These are phyloP conservation scores for Cladobotryum protrusum DNA, from an alignment of 2,329 filamentous ascomycete species.

Conservation along the genomic window DNA sequence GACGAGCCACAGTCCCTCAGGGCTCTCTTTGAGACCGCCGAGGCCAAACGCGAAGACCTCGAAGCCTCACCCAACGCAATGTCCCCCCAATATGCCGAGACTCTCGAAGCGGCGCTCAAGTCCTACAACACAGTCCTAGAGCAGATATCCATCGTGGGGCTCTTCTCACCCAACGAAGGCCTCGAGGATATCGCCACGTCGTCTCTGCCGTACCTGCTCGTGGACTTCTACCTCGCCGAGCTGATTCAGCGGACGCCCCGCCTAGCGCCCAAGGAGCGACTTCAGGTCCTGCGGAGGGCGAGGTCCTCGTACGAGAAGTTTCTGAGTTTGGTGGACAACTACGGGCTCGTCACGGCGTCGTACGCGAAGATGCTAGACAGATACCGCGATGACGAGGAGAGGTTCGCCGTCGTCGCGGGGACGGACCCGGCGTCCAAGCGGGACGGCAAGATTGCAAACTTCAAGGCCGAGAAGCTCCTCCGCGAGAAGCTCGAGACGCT, in stretches of 20 bases:
- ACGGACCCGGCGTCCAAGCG: conserved; percentile 58
- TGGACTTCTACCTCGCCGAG: conserved; percentile 74
- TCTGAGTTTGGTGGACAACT: conserved; percentile 69
- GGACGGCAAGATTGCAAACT: conserved; percentile 79
- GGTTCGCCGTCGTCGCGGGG: conserved; percentile 65
- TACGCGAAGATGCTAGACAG: conserved; percentile 65
- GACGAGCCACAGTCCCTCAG: conserved; percentile 46
- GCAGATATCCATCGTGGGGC: conserved; percentile 61
- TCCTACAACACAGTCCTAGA: conserved; percentile 68
- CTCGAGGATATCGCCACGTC: conserved; percentile 79
- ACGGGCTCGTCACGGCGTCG: conserved; percentile 60
- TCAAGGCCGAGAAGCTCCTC: conserved; percentile 77
- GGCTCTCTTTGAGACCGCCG: conserved; percentile 44
- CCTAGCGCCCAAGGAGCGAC: conserved; percentile 49
- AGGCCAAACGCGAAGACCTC: conserved; percentile 48
- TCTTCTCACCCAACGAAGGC: conserved; percentile 88
- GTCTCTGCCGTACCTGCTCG: conserved; percentile 79
- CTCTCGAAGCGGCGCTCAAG: conserved; percentile 59
- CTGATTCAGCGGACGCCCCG: conserved; percentile 63
- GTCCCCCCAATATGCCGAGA: conserved; percentile 59
- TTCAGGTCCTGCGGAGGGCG: conserved; percentile 54
- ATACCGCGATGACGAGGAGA: conserved; percentile 65
- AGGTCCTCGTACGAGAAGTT: conserved; percentile 72
- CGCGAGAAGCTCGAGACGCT: conserved; percentile 69
- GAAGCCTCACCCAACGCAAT: conserved; percentile 60